Conservation (phyloP, 2,329 filamentous ascomycete species). For the Pseudogymnoascus sp. region DNA sequence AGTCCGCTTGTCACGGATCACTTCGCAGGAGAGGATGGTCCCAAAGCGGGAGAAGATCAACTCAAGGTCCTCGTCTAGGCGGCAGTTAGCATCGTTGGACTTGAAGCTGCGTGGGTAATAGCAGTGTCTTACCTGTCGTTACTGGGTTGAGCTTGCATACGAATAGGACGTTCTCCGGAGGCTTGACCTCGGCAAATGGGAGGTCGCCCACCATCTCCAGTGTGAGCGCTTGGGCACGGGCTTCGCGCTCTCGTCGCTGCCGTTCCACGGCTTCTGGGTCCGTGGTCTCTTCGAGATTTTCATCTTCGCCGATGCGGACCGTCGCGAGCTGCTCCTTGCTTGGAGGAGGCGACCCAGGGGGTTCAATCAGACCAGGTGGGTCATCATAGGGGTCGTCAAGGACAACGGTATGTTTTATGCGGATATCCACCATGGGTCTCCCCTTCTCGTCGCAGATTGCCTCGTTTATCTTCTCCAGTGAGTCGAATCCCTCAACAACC, state of each 20-base stretch:
- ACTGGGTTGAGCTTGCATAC: constrained; percentile 98
- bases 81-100: constrained; percentile 11
- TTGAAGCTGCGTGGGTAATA: background rate
- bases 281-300: constrained; percentile 63
- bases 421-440: constrained; percentile 84
- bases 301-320: constrained; percentile 84
- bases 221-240: constrained; percentile 85
- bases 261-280: constrained; percentile 76
- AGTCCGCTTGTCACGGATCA: constrained; percentile 88
- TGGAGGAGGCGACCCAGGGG: constrained; percentile 71
- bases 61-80: constrained; percentile 75
- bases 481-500: constrained; percentile 92
- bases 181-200: constrained; percentile 94
- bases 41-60: constrained; percentile 97
- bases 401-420: constrained; percentile 85
- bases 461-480: constrained; percentile 84
- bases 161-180: constrained; percentile 93
- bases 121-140: constrained; percentile 51
- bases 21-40: constrained; percentile 88
- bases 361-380: constrained; percentile 66
- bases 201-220: constrained; percentile 97
- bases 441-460: constrained; percentile 82
- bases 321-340: constrained; percentile 81
- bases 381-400: constrained; percentile 90
- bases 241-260: constrained; percentile 77